phyloP scores from a whole-genome alignment of 106 monocot species.

The Phalaenopsis aphrodite region DNA sequence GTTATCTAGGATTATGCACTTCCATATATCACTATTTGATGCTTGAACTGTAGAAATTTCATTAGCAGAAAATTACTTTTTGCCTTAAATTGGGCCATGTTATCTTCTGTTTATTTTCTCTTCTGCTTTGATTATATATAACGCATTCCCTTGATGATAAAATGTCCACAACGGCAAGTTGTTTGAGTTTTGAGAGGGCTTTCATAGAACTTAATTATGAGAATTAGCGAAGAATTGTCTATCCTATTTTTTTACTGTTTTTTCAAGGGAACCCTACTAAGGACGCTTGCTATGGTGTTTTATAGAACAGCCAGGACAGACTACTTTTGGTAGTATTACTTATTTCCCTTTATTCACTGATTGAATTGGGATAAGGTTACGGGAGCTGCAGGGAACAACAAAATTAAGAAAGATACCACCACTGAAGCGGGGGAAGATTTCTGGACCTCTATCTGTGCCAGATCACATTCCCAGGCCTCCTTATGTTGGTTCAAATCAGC shows the following conservation, averaged over 20 bases:
- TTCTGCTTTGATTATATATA: not conserved
- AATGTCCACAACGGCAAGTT: not conserved
- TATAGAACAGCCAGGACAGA: not conserved
- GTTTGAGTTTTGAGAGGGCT: not conserved
- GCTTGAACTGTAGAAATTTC: not conserved
- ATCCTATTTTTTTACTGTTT: not conserved
- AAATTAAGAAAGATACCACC: conserved; percentile 9
- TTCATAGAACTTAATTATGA: not conserved
- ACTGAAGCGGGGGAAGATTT: conserved; percentile 13
- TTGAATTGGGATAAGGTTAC: conserved; percentile 8
- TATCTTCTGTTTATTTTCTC: not conserved
- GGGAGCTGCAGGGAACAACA: conserved; percentile 2
- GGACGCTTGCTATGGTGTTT: not conserved
- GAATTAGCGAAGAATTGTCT: not conserved
- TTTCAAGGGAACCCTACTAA: not conserved
- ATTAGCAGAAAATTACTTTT: not conserved
- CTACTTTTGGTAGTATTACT: not conserved
- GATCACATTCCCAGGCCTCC: conserved; percentile 13
- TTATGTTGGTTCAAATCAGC: conserved; percentile 10
- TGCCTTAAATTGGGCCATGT: not conserved
- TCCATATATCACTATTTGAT: not conserved
- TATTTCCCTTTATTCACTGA: not conserved
- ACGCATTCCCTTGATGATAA: not conserved
- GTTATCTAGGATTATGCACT: not conserved
- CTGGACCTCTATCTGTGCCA: conserved; percentile 9